Conservation (phyloP, 2,329 filamentous ascomycete species). For the Colletotrichum higginsianum region DNA sequence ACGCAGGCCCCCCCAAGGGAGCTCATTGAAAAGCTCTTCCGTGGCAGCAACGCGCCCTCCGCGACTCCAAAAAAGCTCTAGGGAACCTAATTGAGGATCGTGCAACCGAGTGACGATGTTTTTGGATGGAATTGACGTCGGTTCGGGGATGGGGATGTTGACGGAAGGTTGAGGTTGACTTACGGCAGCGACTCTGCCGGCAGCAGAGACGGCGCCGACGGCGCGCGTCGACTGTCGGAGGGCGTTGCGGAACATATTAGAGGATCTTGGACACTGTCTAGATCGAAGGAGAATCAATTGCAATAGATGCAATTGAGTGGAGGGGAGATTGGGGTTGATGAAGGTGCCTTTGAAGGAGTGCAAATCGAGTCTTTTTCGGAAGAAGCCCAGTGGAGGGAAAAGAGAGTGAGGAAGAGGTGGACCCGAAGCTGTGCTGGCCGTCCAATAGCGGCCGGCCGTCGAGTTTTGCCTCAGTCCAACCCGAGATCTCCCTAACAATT, state of each 20-base stretch:
- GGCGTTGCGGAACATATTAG: constrained; percentile 96
- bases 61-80: constrained; percentile 55
- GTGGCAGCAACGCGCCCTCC: constrained; percentile 39
- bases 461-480: constrained; percentile 44
- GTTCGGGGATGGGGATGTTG: constrained; percentile 54
- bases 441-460: constrained; percentile 35
- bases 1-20: constrained; percentile 49
- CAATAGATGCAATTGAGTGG: constrained; percentile 73
- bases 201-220: constrained; percentile 93
- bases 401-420: constrained; percentile 52
- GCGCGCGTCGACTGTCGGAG: constrained; percentile 96
- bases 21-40: constrained; percentile 54
- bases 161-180: constrained; percentile 63
- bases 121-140: constrained; percentile 64
- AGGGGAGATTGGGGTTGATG: constrained; percentile 71
- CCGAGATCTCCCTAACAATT: constrained; percentile 45
- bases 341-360: constrained; percentile 64
- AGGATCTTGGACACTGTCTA: constrained; percentile 68
- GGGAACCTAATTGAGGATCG: constrained; percentile 53
- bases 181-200: constrained; percentile 94
- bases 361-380: constrained; percentile 60
- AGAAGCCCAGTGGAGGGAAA: constrained; percentile 58
- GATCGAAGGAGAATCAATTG: constrained; percentile 73
- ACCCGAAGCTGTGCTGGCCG: constrained; percentile 42
- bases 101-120: constrained; percentile 55